These are phyloP conservation scores for Colletotrichum caudatum DNA, from an alignment of 2,329 filamentous ascomycete genomes.

Conservation along the genomic window DNA sequence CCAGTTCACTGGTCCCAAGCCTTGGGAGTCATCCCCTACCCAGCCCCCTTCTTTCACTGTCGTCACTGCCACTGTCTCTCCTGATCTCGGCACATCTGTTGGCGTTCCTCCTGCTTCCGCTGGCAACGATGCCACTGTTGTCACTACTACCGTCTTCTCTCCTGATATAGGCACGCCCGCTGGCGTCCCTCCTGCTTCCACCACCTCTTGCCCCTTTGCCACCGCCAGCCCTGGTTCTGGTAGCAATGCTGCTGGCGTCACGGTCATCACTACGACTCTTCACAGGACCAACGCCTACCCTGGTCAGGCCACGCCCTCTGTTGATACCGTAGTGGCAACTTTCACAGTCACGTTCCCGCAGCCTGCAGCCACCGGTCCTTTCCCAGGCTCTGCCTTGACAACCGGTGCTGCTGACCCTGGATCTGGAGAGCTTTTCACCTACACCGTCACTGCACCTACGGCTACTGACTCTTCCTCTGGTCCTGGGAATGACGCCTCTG, in stretches of 20 bases:
- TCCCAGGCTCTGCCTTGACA: conserved; percentile 12
- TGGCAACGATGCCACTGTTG: no score
- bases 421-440: conserved; percentile 18
- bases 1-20: conserved; percentile 39
- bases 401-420: neutral
- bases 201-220: conserved; percentile 4
- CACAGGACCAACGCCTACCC: conserved; percentile 12
- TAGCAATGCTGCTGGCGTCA: conserved; percentile 16
- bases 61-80: conserved; percentile 43
- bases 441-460: conserved; percentile 8
- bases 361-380: neutral
- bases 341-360: conserved; percentile 35
- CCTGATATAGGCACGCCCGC: neutral
- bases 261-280: conserved; percentile 36
- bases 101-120: conserved; percentile 8
- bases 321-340: conserved; percentile 32
- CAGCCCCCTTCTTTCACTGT: conserved; percentile 27
- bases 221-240: conserved; percentile 14
- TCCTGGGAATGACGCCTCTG: neutral
- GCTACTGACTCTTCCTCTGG: neutral
- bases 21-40: conserved; percentile 36
- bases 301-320: conserved; percentile 10
- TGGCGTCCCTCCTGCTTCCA: conserved; percentile 7
- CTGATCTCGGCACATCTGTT: neutral
- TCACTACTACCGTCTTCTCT: conserved; percentile 43